Evolutionary conservation across 805 yeast species (phyloP).

Genomic region (Yarrowia sp.): DNA sequence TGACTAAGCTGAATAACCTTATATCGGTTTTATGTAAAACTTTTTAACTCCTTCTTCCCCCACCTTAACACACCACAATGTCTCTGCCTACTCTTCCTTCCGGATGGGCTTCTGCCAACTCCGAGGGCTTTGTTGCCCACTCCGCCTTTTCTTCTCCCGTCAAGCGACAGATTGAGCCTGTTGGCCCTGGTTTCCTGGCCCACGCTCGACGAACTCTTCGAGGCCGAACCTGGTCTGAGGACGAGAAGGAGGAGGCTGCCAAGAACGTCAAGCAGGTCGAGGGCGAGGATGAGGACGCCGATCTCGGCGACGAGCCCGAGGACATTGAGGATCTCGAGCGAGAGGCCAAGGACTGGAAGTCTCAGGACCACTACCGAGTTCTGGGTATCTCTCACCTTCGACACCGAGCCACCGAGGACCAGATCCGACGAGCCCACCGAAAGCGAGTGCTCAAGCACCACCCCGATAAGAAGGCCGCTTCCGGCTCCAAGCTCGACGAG

Average conservation of each 20-base stretch:
- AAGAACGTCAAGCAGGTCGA: conserved; percentile 78
- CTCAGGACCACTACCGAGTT: conserved; percentile 94
- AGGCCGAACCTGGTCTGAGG: conserved; percentile 99
- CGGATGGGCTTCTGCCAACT: conserved; percentile 44
- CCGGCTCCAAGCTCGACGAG: conserved; percentile 80
- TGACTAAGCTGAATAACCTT: conserved; percentile 3
- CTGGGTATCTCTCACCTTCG: conserved; percentile 91
- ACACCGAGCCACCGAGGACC: conserved; percentile 89
- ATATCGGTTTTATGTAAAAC: neutral
- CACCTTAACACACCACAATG: conserved; percentile 27
- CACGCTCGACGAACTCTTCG: conserved; percentile 95
- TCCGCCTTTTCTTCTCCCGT: conserved; percentile 48
- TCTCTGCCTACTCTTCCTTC: conserved; percentile 45
- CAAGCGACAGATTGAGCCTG: conserved; percentile 86
- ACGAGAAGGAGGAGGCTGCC: conserved; percentile 90
- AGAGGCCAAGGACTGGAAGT: conserved; percentile 98
- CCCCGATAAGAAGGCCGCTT: conserved; percentile 96
- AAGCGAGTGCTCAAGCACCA: conserved; percentile 95
- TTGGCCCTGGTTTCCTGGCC: conserved; percentile 93
- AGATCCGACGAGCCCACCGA: conserved; percentile 95
- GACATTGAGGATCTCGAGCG: conserved; percentile 80
- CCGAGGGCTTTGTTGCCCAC: conserved; percentile 46
- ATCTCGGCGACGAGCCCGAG: conserved; percentile 68
- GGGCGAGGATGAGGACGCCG: conserved; percentile 58
- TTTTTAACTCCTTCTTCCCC: neutral